Evolutionary conservation across 345 rosid species (phyloP).

Genomic region (Eucalyptus tenuipes): DNA sequence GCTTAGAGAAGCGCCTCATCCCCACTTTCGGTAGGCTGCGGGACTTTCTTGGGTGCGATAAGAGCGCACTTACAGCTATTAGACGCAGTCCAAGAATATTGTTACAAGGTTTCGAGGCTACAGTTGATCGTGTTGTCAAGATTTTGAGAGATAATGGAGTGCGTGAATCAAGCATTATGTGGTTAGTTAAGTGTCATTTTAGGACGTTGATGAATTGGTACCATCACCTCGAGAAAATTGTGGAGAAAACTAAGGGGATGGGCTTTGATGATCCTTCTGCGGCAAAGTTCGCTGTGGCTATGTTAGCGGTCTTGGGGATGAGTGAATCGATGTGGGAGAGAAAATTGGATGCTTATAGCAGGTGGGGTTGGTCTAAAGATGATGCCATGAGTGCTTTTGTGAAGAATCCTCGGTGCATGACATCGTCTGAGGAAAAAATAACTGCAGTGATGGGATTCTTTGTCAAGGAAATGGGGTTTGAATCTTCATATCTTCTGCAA

Average conservation of each 20-base stretch:
- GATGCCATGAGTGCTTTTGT: not conserved
- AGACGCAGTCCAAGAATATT: not conserved
- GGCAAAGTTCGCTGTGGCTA: not conserved
- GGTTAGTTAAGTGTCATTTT: not conserved
- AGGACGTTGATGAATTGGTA: not conserved
- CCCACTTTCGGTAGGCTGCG: constrained; percentile 7
- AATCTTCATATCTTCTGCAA: not conserved
- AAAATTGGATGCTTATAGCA: not conserved
- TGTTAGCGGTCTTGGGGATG: not conserved
- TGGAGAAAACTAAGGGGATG: constrained; percentile 1
- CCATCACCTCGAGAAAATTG: not conserved
- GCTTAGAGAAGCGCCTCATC: not conserved
- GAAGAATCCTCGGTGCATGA: not conserved
- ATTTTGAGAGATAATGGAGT: constrained; percentile 7
- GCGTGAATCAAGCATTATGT: not conserved
- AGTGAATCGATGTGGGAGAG: not conserved
- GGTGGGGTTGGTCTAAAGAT: not conserved
- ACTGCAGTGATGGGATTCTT: not conserved
- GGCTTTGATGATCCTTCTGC: constrained; percentile 1
- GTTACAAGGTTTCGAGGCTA: not conserved
- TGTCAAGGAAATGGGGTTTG: constrained; percentile 9
- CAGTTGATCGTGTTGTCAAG: not conserved
- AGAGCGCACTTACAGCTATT: not conserved
- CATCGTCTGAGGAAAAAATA: not conserved
- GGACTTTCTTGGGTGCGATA: not conserved